Conservation (phyloP, 257 asterid species). For the Sherardia arvensis region DNA sequence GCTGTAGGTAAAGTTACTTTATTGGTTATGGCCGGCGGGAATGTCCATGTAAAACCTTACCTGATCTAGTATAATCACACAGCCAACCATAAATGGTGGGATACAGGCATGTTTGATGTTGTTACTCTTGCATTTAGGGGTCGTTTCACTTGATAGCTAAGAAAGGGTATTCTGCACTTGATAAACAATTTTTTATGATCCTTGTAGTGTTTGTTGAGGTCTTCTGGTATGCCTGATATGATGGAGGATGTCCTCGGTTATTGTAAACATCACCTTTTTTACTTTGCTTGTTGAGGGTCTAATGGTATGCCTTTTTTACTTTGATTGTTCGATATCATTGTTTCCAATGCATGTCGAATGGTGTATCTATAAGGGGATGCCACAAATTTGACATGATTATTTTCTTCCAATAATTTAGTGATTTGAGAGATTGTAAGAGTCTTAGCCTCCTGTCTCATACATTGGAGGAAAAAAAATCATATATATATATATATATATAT, state of each 20-base stretch:
- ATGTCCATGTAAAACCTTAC: neutral
- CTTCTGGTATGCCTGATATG: neutral
- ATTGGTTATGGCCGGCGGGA: neutral
- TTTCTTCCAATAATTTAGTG: neutral
- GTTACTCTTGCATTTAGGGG: neutral
- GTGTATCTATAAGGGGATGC: too few relatives aligned
- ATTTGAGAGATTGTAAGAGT: neutral
- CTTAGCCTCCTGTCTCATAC: too few relatives aligned
- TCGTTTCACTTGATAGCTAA: neutral
- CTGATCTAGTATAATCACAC: neutral
- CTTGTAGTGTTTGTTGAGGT: neutral
- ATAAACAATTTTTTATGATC: neutral
- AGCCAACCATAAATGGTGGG: neutral
- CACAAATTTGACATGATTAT: neutral
- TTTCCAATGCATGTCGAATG: too few relatives aligned
- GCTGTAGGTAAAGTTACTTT: neutral
- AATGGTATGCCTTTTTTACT: too few relatives aligned
- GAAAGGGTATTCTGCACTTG: neutral
- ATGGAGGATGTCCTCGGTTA: neutral
- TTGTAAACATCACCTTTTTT: neutral
- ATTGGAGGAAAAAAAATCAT: too few relatives aligned
- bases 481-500: too few relatives aligned
- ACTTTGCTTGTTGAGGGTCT: neutral
- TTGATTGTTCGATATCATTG: neutral
- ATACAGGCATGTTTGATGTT: neutral